Percentiles rank a stretch among this genome's conserved stretches.
Conservation (phyloP, 2,329 filamentous ascomycete genomes). For the Nemania bipapillata region DNA sequence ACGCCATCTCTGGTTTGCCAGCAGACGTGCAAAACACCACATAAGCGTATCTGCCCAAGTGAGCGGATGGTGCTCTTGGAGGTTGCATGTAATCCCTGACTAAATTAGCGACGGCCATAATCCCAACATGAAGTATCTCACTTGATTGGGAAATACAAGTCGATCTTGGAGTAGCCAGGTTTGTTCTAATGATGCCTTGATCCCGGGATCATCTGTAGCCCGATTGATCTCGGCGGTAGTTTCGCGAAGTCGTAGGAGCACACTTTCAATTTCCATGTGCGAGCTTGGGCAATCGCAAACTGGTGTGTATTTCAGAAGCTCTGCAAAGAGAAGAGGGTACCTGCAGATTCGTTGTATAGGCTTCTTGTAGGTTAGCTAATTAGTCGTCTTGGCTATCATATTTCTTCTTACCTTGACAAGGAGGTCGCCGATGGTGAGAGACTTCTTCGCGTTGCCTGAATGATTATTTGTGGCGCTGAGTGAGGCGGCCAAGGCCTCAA, state of each 20-base stretch:
- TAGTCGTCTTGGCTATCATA: neutral
- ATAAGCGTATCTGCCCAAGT: slow-evolving; percentile 82
- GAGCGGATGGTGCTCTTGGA: slow-evolving; percentile 76
- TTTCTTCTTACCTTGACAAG: slow-evolving; percentile 79
- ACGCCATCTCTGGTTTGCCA: slow-evolving; percentile 78
- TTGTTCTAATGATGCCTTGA: slow-evolving; percentile 77
- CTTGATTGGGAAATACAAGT: slow-evolving; percentile 77
- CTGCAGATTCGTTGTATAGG: slow-evolving; percentile 92
- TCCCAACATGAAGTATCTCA: slow-evolving; percentile 54
- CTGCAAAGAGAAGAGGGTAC: slow-evolving; percentile 86
- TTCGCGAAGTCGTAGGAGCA: slow-evolving; percentile 76
- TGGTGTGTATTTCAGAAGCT: slow-evolving; percentile 84
- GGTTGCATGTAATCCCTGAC: slow-evolving; percentile 61
- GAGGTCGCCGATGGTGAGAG: slow-evolving; percentile 83
- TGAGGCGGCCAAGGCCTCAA: slow-evolving; percentile 83
- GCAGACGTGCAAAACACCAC: slow-evolving; percentile 83
- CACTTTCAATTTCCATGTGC: slow-evolving; percentile 80
- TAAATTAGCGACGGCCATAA: slow-evolving; percentile 39
- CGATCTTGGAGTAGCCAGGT: slow-evolving; percentile 88
- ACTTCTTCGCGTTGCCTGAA: slow-evolving; percentile 73
- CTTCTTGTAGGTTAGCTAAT: slow-evolving; percentile 57
- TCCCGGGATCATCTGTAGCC: slow-evolving; percentile 79
- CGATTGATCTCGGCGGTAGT: slow-evolving; percentile 83
- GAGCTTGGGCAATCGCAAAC: slow-evolving; percentile 85
- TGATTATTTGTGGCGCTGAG: slow-evolving; percentile 75